Percentiles rank a stretch among this genome's conserved stretches.
phyloP scores from a whole-genome alignment of 2,329 filamentous ascomycete genomes.

The Camptophora hylomeconis region DNA sequence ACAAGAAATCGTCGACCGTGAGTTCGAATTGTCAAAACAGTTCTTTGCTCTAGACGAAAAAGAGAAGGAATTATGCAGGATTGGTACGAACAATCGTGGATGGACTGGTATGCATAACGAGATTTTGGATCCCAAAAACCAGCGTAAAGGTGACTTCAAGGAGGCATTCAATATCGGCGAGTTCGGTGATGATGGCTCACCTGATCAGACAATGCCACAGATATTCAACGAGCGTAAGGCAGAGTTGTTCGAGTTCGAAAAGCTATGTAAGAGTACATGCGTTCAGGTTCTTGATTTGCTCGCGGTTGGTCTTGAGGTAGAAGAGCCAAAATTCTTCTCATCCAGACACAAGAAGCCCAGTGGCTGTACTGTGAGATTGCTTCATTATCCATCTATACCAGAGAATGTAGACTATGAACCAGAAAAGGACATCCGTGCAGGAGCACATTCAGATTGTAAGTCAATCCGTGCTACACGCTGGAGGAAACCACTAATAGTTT shows the following conservation, averaged over 20 bases:
- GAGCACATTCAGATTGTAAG: constrained; percentile 77
- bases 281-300: constrained; percentile 62
- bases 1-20: constrained; percentile 49
- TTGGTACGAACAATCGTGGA: constrained; percentile 66
- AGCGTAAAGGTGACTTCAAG: constrained; percentile 76
- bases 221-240: constrained; percentile 21
- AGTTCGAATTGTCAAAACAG: constrained; percentile 54
- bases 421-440: constrained; percentile 61
- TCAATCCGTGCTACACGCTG: too few species aligned
- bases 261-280: constrained; percentile 60
- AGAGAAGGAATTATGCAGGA: constrained; percentile 49
- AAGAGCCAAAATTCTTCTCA: constrained; percentile 18
- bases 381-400: constrained; percentile 56
- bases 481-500: too few species aligned
- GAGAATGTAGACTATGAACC: constrained; percentile 31
- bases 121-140: constrained; percentile 70
- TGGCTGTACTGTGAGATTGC: constrained; percentile 52
- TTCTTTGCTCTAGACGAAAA: constrained; percentile 26
- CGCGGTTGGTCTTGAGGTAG: constrained; percentile 59
- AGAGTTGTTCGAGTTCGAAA: constrained; percentile 53
- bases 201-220: constrained; percentile 62
- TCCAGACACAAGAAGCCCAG: constrained; percentile 42
- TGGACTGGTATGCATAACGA: constrained; percentile 85
- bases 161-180: constrained; percentile 92
- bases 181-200: constrained; percentile 49